phyloP scores from a whole-genome alignment of 345 rosid genomes.

The Eucalyptus virginea region DNA sequence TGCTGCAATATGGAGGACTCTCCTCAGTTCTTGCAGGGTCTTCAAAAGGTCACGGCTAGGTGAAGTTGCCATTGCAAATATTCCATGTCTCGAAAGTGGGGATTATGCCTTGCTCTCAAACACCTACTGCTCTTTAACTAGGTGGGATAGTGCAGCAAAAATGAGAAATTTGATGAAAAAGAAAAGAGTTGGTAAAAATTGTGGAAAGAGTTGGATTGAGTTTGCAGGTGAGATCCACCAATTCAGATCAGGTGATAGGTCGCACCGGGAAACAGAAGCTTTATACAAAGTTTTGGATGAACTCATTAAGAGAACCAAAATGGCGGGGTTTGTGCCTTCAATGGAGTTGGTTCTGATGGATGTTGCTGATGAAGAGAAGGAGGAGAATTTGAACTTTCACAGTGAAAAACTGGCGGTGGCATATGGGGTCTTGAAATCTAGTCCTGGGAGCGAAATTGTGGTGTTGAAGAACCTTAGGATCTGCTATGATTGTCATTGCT shows the following conservation, averaged over 20 bases:
- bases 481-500: slow-evolving; percentile 71
- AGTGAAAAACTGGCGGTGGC: slow-evolving; percentile 87
- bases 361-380: slow-evolving; percentile 79
- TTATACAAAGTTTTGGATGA: slow-evolving; percentile 42
- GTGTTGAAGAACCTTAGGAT: slow-evolving; percentile 71
- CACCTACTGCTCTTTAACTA: slow-evolving; percentile 50
- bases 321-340: slow-evolving; percentile 48
- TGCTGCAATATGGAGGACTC: slow-evolving; percentile 71
- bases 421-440: slow-evolving; percentile 55
- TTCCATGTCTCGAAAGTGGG: slow-evolving; percentile 42
- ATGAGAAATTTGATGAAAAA: slow-evolving; percentile 56
- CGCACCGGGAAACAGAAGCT: slow-evolving; percentile 52
- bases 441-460: slow-evolving; percentile 54
- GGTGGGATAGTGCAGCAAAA: slow-evolving; percentile 55
- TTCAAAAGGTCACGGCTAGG: slow-evolving; percentile 33
- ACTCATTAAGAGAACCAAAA: slow-evolving; percentile 27
- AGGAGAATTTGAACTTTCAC: slow-evolving; percentile 53
- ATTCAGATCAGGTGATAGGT: slow-evolving; percentile 61
- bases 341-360: slow-evolving; percentile 82
- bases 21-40: slow-evolving; percentile 70
- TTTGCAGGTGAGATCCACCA: slow-evolving; percentile 49
- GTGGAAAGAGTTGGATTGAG: slow-evolving; percentile 82
- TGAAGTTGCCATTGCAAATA: slow-evolving; percentile 53
- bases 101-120: slow-evolving; percentile 77
- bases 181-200: slow-evolving; percentile 45